phyloP scores from a whole-genome alignment of 345 rosid genomes.

The Physaria fendleri region DNA sequence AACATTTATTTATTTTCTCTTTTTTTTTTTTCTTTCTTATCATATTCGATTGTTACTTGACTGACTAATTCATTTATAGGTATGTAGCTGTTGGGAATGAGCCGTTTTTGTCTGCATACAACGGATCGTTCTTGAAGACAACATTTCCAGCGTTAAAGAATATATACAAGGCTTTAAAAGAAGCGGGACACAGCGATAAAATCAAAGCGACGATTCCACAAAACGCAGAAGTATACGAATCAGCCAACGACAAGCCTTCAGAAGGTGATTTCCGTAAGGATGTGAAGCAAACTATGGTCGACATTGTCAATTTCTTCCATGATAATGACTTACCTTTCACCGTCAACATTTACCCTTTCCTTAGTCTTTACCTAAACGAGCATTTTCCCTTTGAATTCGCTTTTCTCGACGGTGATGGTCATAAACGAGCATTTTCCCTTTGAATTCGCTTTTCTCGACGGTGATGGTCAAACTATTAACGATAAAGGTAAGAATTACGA shows the following conservation, averaged over 20 bases:
- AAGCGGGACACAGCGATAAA: conserved; percentile 43
- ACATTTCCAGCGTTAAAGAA: conserved; percentile 60
- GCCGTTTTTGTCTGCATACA: conserved; percentile 67
- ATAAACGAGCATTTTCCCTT: conserved; percentile 50
- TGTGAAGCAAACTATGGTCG: conserved; percentile 35
- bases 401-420: conserved; percentile 45
- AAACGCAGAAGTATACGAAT: conserved; percentile 77
- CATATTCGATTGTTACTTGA: background rate
- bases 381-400: conserved; percentile 65
- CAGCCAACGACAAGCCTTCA: conserved; percentile 52
- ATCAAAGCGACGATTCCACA: conserved; percentile 62
- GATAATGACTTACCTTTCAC: conserved; percentile 52
- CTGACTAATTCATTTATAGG: conserved; percentile 29
- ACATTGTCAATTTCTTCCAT: conserved; percentile 38
- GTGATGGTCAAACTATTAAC: conserved; percentile 12
- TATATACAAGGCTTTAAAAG: conserved; percentile 60
- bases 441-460: conserved; percentile 57
- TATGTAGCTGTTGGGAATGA: conserved; percentile 90
- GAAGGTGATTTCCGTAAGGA: conserved; percentile 53
- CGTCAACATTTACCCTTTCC: conserved; percentile 87
- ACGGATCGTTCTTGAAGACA: conserved; percentile 37
- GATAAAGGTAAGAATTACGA: conserved; percentile 42
- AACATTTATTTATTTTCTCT: background rate
- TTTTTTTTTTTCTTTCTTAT: background rate
- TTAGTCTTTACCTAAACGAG: conserved; percentile 52